These are phyloP conservation scores for Alternaria consortialis DNA, from an alignment of 2,329 filamentous ascomycete species.

Conservation along the genomic window DNA sequence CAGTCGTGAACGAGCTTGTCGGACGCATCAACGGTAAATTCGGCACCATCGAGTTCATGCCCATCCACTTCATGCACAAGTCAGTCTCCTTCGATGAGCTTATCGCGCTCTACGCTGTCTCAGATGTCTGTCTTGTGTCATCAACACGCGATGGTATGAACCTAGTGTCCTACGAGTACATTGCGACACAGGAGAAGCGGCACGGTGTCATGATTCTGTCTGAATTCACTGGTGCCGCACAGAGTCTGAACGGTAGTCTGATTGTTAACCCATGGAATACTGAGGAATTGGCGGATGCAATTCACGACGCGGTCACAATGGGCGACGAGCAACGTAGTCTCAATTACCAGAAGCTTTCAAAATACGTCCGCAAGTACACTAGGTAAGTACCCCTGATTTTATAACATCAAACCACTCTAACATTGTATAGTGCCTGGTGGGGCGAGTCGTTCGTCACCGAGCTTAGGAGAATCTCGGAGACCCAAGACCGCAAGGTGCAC, in stretches of 20 bases:
- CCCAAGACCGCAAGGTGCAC: slow-evolving; percentile 59
- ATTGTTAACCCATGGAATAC: slow-evolving; percentile 99
- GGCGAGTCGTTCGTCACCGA: slow-evolving; percentile 91
- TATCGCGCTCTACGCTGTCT: slow-evolving; percentile 89
- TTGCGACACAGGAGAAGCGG: slow-evolving; percentile 87
- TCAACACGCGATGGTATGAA: slow-evolving; percentile 99
- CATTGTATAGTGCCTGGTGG: slow-evolving; percentile 81
- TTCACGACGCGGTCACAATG: slow-evolving; percentile 98
- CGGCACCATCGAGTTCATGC: slow-evolving; percentile 97
- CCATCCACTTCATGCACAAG: slow-evolving; percentile 98
- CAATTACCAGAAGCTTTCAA: slow-evolving; percentile 91
- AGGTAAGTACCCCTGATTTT: slow-evolving; percentile 58
- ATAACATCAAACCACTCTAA: slow-evolving; percentile 23
- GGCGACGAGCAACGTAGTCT: slow-evolving; percentile 83
- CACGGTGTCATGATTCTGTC: slow-evolving; percentile 95
- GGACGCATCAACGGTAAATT: slow-evolving; percentile 97
- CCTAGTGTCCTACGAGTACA: slow-evolving; percentile 97
- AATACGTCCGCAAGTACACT: slow-evolving; percentile 97
- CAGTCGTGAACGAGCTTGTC: slow-evolving; percentile 95
- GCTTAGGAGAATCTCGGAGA: slow-evolving; percentile 68
- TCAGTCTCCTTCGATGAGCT: slow-evolving; percentile 95
- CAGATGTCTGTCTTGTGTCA: slow-evolving; percentile 90
- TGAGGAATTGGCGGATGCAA: slow-evolving; percentile 89
- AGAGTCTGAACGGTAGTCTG: slow-evolving; percentile 90
- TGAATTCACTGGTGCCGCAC: slow-evolving; percentile 94